phyloP scores from a whole-genome alignment of 805 yeast genomes.

The Komagataella populi region DNA sequence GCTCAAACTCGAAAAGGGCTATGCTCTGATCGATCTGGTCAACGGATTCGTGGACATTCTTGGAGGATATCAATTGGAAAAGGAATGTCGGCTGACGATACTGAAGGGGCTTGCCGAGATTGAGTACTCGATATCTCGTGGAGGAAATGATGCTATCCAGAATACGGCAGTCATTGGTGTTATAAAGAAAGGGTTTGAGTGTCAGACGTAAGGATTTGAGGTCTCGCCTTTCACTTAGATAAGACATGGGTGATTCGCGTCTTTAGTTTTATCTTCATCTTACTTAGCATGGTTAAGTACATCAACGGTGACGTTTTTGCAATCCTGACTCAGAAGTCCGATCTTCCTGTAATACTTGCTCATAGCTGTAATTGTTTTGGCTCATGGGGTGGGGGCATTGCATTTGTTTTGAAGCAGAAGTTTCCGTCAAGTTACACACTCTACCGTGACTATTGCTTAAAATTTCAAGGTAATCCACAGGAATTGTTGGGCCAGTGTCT shows the following conservation, averaged over 20 bases:
- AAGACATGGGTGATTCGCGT: background rate
- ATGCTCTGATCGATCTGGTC: conserved; percentile 80
- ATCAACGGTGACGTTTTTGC: conserved; percentile 45
- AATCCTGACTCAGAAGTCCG: conserved; percentile 10
- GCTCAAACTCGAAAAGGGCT: conserved; percentile 61
- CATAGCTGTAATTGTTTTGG: conserved; percentile 79
- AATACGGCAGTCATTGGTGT: conserved; percentile 84
- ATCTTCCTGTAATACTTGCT: conserved; percentile 34
- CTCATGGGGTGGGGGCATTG: conserved; percentile 80
- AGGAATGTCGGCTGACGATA: conserved; percentile 46
- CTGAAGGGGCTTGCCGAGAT: conserved; percentile 69
- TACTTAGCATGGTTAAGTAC: conserved; percentile 18
- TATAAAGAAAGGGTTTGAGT: conserved; percentile 53
- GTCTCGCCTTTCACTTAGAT: background rate
- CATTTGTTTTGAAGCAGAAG: conserved; percentile 34
- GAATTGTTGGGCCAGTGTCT: conserved; percentile 42
- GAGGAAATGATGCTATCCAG: conserved; percentile 86
- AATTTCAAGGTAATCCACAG: conserved; percentile 8
- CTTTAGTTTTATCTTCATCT: background rate
- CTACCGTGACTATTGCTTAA: conserved; percentile 31
- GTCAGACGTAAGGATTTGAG: conserved; percentile 13
- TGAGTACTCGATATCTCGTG: conserved; percentile 83
- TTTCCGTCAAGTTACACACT: conserved; percentile 44
- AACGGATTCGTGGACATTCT: conserved; percentile 64
- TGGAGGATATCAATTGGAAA: conserved; percentile 51